phyloP scores from a whole-genome alignment of 257 asterid genomes.

The Solanum lycopersicoides region DNA sequence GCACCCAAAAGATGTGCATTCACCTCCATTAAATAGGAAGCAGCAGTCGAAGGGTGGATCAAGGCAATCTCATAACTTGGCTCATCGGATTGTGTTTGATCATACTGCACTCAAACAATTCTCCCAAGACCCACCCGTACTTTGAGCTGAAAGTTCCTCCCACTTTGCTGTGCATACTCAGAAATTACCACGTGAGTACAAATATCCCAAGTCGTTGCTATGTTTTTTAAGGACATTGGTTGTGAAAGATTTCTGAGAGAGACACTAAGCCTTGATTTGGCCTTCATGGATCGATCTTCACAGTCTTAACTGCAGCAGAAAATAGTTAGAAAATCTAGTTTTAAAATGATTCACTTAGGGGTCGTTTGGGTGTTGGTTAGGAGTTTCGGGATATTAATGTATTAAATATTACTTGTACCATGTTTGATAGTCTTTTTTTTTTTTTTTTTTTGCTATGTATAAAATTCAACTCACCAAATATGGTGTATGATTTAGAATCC shows the following conservation, averaged over 20 bases:
- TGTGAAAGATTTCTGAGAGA: slow-evolving; percentile 63
- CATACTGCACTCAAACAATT: slow-evolving; percentile 36
- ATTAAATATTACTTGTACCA: not conserved
- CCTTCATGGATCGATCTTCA: slow-evolving; percentile 64
- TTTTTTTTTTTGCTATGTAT: no score
- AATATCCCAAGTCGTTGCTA: slow-evolving; percentile 74
- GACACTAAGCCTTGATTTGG: slow-evolving; percentile 59
- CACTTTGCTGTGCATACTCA: slow-evolving; percentile 63
- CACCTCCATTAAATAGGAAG: not conserved
- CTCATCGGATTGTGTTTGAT: not conserved
- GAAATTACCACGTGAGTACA: slow-evolving; percentile 65
- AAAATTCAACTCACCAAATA: not conserved
- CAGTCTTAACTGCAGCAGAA: slow-evolving; percentile 50
- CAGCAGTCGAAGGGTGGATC: not conserved
- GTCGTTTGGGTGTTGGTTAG: not conserved
- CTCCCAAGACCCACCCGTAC: slow-evolving; percentile 81
- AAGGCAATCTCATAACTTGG: not conserved
- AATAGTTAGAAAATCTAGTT: not conserved
- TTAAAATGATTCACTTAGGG: not conserved
- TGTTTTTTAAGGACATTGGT: slow-evolving; percentile 69
- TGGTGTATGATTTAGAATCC: not conserved
- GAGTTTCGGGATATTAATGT: not conserved
- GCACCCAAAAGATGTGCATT: not conserved
- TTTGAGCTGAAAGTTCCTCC: slow-evolving; percentile 86
- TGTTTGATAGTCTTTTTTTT: not conserved